Conservation (phyloP, 1,284 basidiomycete genomes). For the Ceratobasidium sp. region DNA sequence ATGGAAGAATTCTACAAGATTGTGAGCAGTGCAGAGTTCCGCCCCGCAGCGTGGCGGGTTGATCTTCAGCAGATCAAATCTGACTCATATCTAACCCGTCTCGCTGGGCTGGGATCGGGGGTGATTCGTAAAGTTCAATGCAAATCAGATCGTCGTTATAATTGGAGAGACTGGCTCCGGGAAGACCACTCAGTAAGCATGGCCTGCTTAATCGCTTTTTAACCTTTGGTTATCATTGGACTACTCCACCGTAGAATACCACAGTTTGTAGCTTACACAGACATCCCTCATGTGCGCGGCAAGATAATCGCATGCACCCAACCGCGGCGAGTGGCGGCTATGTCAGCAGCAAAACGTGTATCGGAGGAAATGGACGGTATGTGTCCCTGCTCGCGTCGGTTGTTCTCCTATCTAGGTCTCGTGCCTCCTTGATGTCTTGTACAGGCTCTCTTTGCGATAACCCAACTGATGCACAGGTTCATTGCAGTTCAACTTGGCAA, state of each 20-base stretch:
- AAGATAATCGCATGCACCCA: conserved; percentile 98
- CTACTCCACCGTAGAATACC: conserved; percentile 72
- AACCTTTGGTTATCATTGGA: conserved; percentile 34
- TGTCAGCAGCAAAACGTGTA: conserved; percentile 98
- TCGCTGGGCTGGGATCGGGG: conserved; percentile 46
- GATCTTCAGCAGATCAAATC: conserved; percentile 51
- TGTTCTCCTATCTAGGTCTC: not conserved
- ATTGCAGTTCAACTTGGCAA: conserved; percentile 85
- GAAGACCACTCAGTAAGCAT: conserved; percentile 94
- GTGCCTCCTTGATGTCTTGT: not conserved
- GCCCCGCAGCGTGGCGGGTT: conserved; percentile 42
- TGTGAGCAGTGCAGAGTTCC: conserved; percentile 61
- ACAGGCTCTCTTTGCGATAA: conserved; percentile 77
- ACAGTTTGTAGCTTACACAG: conserved; percentile 95
- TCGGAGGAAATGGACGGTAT: conserved; percentile 97
- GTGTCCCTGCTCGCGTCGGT: conserved; percentile 51
- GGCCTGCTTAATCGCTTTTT: conserved; percentile 50
- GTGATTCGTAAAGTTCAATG: conserved; percentile 70
- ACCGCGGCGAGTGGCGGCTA: conserved; percentile 96
- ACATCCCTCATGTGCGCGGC: conserved; percentile 88
- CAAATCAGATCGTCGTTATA: conserved; percentile 94
- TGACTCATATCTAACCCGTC: conserved; percentile 49
- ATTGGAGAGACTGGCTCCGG: conserved; percentile 98
- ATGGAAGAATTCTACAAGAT: conserved; percentile 93
- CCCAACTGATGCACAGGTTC: conserved; percentile 7